Percentiles rank a stretch among this genome's conserved stretches.
phyloP scores from a whole-genome alignment of 2,329 filamentous ascomycete species.

The Daldinia sp. region DNA sequence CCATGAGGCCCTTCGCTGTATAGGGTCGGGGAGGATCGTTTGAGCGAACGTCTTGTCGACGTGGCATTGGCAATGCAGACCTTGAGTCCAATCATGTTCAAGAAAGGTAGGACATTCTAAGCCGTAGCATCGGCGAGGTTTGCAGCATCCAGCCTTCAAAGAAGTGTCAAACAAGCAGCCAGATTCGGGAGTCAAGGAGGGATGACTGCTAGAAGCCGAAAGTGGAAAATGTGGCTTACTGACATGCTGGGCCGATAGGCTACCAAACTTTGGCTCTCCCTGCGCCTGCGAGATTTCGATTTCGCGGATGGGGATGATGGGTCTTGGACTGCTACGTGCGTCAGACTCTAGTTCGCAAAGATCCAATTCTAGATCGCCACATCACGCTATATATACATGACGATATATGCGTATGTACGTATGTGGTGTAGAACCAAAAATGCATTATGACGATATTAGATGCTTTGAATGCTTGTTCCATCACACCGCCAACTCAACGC shows the following conservation, averaged over 20 bases:
- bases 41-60: constrained; percentile 7
- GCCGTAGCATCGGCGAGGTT: constrained; percentile 10
- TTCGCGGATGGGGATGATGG: constrained; percentile 17
- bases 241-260: constrained; percentile 19
- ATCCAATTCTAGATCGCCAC: constrained; percentile 34
- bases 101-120: constrained; percentile 10
- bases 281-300: constrained; percentile 30
- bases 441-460: constrained; percentile 21
- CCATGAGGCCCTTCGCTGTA: not conserved
- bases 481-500: constrained; percentile 36
- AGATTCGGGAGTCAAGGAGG: not conserved
- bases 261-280: constrained; percentile 19
- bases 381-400: constrained; percentile 18
- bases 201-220: constrained; percentile 13
- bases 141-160: not conserved
- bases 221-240: constrained; percentile 29
- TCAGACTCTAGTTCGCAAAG: constrained; percentile 9
- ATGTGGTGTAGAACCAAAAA: constrained; percentile 6
- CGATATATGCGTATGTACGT: not conserved
- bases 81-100: constrained; percentile 1
- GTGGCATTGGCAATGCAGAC: constrained; percentile 10
- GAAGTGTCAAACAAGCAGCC: constrained; percentile 13
- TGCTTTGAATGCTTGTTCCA: constrained; percentile 23
- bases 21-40: not conserved
- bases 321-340: constrained; percentile 12